Conservation (phyloP, 176 grass and related monocot genomes). For the Oryza officinalis region DNA sequence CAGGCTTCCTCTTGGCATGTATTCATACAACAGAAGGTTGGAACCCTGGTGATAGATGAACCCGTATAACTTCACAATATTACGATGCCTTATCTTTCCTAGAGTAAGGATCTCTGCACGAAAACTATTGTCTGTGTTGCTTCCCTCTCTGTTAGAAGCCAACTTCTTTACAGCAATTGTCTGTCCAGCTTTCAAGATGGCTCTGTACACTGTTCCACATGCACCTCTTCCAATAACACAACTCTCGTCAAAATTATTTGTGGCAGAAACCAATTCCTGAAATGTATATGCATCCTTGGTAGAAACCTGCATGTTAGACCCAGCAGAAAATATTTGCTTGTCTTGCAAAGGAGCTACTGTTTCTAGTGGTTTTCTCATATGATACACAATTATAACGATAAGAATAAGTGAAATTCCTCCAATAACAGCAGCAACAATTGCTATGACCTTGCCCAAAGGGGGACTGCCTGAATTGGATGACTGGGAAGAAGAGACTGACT, state of each 20-base stretch:
- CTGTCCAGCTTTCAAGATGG: slow-evolving; percentile 64
- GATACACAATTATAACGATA: slow-evolving; percentile 78
- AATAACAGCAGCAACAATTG: slow-evolving; percentile 81
- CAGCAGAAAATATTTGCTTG: slow-evolving; percentile 57
- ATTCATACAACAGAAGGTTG: slow-evolving; percentile 91
- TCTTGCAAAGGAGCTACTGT: slow-evolving; percentile 82
- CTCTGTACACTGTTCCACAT: slow-evolving; percentile 91
- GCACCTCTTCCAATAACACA: slow-evolving; percentile 84
- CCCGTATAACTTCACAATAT: slow-evolving; percentile 96
- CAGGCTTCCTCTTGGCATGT: slow-evolving; percentile 94
- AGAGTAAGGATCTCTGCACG: slow-evolving; percentile 93
- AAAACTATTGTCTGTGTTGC: slow-evolving; percentile 90
- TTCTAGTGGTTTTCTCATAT: slow-evolving; percentile 89
- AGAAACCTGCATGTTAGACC: slow-evolving; percentile 63
- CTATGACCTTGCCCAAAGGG: slow-evolving; percentile 79
- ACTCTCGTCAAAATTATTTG: slow-evolving; percentile 90
- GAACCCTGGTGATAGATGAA: slow-evolving; percentile 93
- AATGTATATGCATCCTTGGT: slow-evolving; percentile 82
- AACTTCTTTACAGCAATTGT: slow-evolving; percentile 92
- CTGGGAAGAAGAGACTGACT: slow-evolving; percentile 38
- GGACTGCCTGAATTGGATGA: slow-evolving; percentile 34
- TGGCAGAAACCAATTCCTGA: slow-evolving; percentile 77
- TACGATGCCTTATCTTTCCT: slow-evolving; percentile 97
- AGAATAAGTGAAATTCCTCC: slow-evolving; percentile 96
- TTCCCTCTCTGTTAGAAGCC: slow-evolving; percentile 91